These are phyloP conservation scores for Backusella mclennaniae DNA, from an alignment of 192 early-diverging fungal species.

Conservation along the genomic window DNA sequence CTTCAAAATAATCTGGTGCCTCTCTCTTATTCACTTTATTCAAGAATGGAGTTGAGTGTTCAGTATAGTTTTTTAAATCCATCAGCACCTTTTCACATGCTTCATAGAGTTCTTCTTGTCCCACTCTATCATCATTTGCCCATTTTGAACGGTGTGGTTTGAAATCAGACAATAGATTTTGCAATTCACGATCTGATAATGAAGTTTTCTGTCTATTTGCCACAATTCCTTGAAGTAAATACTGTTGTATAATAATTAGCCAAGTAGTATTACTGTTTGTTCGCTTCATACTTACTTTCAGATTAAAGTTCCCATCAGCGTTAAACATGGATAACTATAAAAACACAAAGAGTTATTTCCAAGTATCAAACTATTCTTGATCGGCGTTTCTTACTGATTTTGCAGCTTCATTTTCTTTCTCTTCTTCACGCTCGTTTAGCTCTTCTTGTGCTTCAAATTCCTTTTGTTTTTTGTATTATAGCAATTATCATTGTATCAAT, in stretches of 20 bases:
- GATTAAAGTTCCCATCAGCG: slow-evolving; percentile 22
- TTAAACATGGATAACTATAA: slow-evolving; percentile 36
- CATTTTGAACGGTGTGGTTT: slow-evolving; percentile 84
- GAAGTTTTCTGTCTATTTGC: slow-evolving; percentile 60
- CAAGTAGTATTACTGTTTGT: not conserved
- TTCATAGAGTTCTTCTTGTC: slow-evolving; percentile 90
- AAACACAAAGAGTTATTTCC: not conserved
- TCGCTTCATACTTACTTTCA: slow-evolving; percentile 12
- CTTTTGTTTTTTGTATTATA: not conserved
- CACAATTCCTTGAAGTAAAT: slow-evolving; percentile 75
- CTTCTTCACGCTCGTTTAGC: slow-evolving; percentile 23
- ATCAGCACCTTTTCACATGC: slow-evolving; percentile 80
- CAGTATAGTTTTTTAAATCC: slow-evolving; percentile 78
- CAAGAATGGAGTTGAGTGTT: slow-evolving; percentile 84
- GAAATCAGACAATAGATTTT: slow-evolving; percentile 74
- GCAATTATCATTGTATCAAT: not conserved
- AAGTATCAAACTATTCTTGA: not conserved
- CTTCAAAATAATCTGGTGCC: slow-evolving; percentile 88
- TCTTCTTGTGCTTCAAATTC: slow-evolving; percentile 30
- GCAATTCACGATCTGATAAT: slow-evolving; percentile 67
- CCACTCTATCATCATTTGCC: slow-evolving; percentile 82
- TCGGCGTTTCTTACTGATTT: not conserved
- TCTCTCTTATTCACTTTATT: slow-evolving; percentile 86
- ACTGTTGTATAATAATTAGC: slow-evolving; percentile 41
- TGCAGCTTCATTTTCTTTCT: slow-evolving; percentile 10